Conservation (phyloP, 2,329 filamentous ascomycete species). For the Ceratocystis harringtonii region DNA sequence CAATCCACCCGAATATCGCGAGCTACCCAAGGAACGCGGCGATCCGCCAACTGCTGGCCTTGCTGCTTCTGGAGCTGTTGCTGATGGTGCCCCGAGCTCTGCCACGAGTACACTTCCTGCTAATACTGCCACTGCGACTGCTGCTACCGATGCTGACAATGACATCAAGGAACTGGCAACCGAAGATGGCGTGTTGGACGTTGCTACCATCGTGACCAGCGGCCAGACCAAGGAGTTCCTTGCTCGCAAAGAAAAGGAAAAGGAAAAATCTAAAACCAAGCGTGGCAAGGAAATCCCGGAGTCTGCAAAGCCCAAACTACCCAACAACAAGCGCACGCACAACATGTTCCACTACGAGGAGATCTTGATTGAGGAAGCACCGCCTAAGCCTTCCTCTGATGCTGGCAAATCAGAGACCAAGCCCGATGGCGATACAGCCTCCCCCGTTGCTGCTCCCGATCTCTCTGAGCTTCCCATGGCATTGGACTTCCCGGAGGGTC, state of each 20-base stretch:
- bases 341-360: conserved; percentile 65
- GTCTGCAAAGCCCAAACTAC: conserved; percentile 45
- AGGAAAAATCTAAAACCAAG: conserved; percentile 51
- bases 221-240: conserved; percentile 71
- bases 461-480: conserved; percentile 18
- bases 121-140: conserved; percentile 20
- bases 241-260: conserved; percentile 70
- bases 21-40: conserved; percentile 31
- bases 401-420: neutral
- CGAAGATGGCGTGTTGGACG: conserved; percentile 64
- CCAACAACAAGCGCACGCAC: conserved; percentile 55
- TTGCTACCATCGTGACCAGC: conserved; percentile 69
- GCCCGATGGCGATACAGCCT: conserved; percentile 11
- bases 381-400: conserved; percentile 17
- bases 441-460: conserved; percentile 8
- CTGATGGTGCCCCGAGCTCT: conserved; percentile 23
- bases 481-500: conserved; percentile 20
- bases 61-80: conserved; percentile 19
- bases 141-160: conserved; percentile 26
- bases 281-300: conserved; percentile 40
- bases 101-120: conserved; percentile 22
- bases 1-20: conserved; percentile 32
- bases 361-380: conserved; percentile 39
- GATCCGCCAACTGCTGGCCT: conserved; percentile 15
- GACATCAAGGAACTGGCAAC: conserved; percentile 30